These are phyloP conservation scores for Melanomma pulvis-pyrius DNA, from an alignment of 495 filamentous ascomycete species.

Conservation along the genomic window DNA sequence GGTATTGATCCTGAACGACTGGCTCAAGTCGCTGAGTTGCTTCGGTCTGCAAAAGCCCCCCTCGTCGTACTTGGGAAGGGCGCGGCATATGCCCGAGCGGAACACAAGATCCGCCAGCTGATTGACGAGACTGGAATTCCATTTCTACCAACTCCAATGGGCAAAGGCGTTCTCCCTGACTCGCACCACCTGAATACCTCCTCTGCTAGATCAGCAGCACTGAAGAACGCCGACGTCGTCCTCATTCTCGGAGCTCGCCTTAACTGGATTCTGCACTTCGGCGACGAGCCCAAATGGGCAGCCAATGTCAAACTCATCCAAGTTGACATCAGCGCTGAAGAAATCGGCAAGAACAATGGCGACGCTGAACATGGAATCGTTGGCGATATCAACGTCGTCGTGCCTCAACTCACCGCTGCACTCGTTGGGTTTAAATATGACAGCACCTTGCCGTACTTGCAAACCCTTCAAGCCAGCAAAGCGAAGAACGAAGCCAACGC, in stretches of 20 bases:
- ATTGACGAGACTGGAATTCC: constrained; percentile 57
- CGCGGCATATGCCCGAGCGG: constrained; percentile 62
- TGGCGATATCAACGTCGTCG: constrained; percentile 58
- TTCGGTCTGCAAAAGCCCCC: constrained; percentile 57
- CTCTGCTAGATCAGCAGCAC: constrained; percentile 60
- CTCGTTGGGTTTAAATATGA: constrained; percentile 53
- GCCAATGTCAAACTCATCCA: constrained; percentile 58
- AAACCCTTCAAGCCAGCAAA: constrained; percentile 47
- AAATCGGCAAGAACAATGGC: constrained; percentile 56
- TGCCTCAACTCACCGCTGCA: constrained; percentile 51
- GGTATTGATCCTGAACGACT: constrained; percentile 52
- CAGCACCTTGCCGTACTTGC: constrained; percentile 43
- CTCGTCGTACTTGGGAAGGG: constrained; percentile 65
- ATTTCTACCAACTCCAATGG: constrained; percentile 67
- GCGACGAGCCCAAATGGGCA: constrained; percentile 62
- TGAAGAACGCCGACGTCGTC: constrained; percentile 62
- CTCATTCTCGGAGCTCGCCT: constrained; percentile 62
- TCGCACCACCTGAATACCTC: constrained; percentile 59
- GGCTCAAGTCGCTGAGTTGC: constrained; percentile 49
- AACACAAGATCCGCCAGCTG: constrained; percentile 51
- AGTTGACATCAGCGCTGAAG: constrained; percentile 61
- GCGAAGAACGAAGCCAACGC: constrained; percentile 52
- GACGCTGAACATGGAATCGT: constrained; percentile 54
- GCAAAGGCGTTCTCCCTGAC: constrained; percentile 63
- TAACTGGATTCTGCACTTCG: constrained; percentile 69